A percentile compares a stretch with the other conserved stretches of the same genome.
Evolutionary conservation across 805 yeast species (phyloP).

Genomic region (Candida bentonensis): DNA sequence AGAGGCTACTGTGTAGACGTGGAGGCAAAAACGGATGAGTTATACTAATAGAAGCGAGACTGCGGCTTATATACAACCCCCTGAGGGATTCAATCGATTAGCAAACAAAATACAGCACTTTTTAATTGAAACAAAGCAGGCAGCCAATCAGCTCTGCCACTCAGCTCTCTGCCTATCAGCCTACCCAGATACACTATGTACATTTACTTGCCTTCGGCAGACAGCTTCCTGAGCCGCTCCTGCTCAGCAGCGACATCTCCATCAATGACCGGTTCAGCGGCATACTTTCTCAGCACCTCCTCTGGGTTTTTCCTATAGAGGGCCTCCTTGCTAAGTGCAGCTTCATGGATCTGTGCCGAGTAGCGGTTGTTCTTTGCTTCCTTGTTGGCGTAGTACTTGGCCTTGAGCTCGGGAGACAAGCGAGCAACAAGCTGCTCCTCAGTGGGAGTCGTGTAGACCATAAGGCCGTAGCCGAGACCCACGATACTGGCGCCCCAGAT

Average conservation of each 20-base stretch:
- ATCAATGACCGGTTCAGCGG: constrained; percentile 1
- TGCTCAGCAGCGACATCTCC: constrained; percentile 3
- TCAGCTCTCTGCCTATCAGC: no score
- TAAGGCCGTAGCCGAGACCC: constrained; percentile 57
- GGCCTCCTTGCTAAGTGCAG: background rate
- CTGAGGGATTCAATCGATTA: no score
- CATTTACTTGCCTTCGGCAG: background rate
- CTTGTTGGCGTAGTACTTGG: constrained; percentile 52
- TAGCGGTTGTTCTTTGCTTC: constrained; percentile 4
- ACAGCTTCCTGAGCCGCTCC: constrained; percentile 5
- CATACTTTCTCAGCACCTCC: background rate
- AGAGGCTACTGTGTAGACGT: background rate
- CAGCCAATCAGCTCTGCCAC: no score
- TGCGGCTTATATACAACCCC: no score
- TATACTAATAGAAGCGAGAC: no score
- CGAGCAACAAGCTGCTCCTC: constrained; percentile 63
- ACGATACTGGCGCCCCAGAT: constrained; percentile 53
- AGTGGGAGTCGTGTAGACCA: constrained; percentile 67
- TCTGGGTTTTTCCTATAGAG: background rate
- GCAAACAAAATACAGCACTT: no score
- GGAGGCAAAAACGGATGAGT: no score
- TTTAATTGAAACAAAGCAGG: no score
- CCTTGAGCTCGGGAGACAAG: constrained; percentile 72
- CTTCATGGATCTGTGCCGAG: background rate
- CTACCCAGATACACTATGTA: no score